Conservation (phyloP, 2,329 filamentous ascomycete species). For the Colletotrichum navitas region DNA sequence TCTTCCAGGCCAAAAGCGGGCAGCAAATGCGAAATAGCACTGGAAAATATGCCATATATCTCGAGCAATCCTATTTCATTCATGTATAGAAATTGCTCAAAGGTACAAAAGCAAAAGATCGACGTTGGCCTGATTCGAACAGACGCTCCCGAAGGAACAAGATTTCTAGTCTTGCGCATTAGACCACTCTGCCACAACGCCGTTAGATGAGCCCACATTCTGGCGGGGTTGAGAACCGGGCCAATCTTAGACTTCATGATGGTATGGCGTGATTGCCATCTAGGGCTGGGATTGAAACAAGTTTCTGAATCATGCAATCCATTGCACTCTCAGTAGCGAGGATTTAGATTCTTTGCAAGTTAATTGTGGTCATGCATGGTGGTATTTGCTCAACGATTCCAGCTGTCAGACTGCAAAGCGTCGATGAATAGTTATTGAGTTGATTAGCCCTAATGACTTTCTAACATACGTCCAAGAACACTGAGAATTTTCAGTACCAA, state of each 20-base stretch:
- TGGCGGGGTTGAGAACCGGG: neutral
- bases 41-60: neutral
- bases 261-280: neutral
- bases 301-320: neutral
- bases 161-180: slow-evolving; percentile 42
- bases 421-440: neutral
- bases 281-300: neutral
- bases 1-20: too few species aligned
- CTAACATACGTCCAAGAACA: neutral
- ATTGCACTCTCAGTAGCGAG: too few species aligned
- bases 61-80: neutral
- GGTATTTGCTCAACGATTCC: neutral
- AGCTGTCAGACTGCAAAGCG: neutral
- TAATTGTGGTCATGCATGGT: neutral
- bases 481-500: too few species aligned
- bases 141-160: slow-evolving; percentile 42
- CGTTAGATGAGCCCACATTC: slow-evolving; percentile 13
- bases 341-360: neutral
- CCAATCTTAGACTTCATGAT: neutral
- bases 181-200: slow-evolving; percentile 42
- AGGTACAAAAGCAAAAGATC: slow-evolving; percentile 1
- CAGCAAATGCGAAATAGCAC: neutral
- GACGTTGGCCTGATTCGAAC: slow-evolving; percentile 42
- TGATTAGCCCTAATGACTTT: too few species aligned
- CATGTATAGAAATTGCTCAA: neutral